Base-by-base conservation (phyloP, 208 protist genomes). In the Angomonas desouzai region DNA sequence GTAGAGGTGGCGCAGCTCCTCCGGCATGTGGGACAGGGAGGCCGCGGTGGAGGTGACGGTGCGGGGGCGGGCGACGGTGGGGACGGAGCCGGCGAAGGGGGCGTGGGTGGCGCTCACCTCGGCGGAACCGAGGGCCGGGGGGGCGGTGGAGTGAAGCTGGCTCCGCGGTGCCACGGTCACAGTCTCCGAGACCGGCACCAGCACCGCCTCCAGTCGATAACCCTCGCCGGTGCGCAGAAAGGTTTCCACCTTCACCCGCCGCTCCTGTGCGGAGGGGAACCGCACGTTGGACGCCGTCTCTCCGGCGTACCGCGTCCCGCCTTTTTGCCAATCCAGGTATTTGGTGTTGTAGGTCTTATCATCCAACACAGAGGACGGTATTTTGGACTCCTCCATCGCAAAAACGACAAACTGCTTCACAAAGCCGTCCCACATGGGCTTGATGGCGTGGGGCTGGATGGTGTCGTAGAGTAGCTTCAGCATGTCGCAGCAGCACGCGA, bases 261-360 rank as follows among this genome's bases (percentile, higher is more conserved):
- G 82, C 45, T 92, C 85, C 25, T 76, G 65, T 7, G 75, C 89
- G 27, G 85, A 92, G 18, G 89, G 85, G 61, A 94, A 94, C 16
- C 85, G 82, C 0, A 94, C 77, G 62, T 94, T 94, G 1, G 85
- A 59, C 0, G 74, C 55, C n/a, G 67, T 62, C 60, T 88, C 74
- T 0, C 81, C 78, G 9, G 51, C 78, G 77, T 94, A 94, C 2
- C 89, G 85, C 10, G 89, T 94, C 45, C 89, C 89, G 28, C 89
- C 89, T 69, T 94, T 92, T 34, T 88, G 59, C 85, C 89, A 94
- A 68, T 94, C 89, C 60, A 87, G 63, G 68, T 83, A 94, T 73
- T 94, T 94, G 48, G 78, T 89, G 62, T 79, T 72, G 59, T 92
- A 92, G 18, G 85, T 94, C 27, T 91, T 64, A 48, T 74, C 64